phyloP scores from a whole-genome alignment of 768 basidiomycete species.

The Suillus luteus region DNA sequence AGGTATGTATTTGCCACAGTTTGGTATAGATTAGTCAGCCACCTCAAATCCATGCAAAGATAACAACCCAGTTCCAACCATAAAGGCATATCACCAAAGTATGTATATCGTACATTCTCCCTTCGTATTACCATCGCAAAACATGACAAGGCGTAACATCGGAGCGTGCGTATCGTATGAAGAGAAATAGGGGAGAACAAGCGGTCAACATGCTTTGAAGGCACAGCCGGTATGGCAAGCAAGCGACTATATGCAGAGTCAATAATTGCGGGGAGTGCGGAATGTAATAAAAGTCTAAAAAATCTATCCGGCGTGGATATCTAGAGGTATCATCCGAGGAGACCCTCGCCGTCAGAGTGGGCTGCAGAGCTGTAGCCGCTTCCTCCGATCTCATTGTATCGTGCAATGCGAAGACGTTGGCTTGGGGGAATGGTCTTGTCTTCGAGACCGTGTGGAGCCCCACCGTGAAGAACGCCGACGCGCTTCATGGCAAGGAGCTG shows the following conservation, averaged over 20 bases:
- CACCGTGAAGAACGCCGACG: conserved; percentile 55
- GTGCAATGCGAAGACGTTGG: conserved; percentile 69
- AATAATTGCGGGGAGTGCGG: background rate
- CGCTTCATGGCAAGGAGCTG: conserved; percentile 50
- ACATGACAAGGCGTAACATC: conserved; percentile 18
- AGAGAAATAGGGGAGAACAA: background rate
- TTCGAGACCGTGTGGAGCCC: conserved; percentile 54
- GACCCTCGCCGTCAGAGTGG: conserved; percentile 58
- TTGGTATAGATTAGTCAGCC: too few species aligned
- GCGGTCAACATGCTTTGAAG: conserved; percentile 1
- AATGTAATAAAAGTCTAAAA: conserved; percentile 1
- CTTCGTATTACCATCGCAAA: conserved; percentile 10
- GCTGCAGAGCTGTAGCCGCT: conserved; percentile 58
- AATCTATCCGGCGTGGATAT: conserved; percentile 1
- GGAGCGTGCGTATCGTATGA: conserved; percentile 20
- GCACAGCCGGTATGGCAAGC: conserved; percentile 12
- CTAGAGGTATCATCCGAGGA: conserved; percentile 36
- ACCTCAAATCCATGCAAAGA: background rate
- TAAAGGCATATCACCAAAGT: background rate
- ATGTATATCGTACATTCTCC: background rate
- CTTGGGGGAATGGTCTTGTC: conserved; percentile 71
- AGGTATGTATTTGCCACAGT: too few species aligned
- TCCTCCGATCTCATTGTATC: conserved; percentile 54
- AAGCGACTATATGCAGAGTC: conserved; percentile 12
- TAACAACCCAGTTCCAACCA: background rate